Conservation (phyloP, 805 yeast species). For the Lachancea fermentati region DNA sequence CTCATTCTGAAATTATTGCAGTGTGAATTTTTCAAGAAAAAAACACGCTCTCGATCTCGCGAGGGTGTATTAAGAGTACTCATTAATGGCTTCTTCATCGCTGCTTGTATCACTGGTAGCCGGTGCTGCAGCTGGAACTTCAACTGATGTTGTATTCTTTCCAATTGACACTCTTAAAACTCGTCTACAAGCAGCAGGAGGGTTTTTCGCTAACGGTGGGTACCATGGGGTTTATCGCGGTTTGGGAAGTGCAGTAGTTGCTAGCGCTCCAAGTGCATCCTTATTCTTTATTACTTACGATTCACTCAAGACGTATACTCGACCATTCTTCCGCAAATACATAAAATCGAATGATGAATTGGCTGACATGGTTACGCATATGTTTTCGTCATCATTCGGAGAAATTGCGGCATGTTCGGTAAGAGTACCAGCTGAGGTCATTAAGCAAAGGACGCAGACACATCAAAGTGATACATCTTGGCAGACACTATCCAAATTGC, state of each 20-base stretch:
- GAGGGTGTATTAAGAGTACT: too few species aligned
- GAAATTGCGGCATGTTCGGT: slow-evolving; percentile 91
- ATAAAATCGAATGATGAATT: slow-evolving; percentile 24
- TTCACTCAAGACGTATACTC: slow-evolving; percentile 48
- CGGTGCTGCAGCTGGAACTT: slow-evolving; percentile 96
- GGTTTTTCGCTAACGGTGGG: slow-evolving; percentile 90
- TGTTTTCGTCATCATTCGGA: slow-evolving; percentile 84
- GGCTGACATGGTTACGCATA: slow-evolving; percentile 54
- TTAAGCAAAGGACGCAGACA: slow-evolving; percentile 92
- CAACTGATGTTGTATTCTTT: slow-evolving; percentile 89
- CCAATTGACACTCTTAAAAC: slow-evolving; percentile 96
- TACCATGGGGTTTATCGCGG: slow-evolving; percentile 89
- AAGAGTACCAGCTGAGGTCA: slow-evolving; percentile 94
- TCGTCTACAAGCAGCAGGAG: slow-evolving; percentile 90
- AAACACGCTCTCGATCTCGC: too few species aligned
- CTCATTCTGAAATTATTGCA: too few species aligned
- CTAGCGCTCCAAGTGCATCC: slow-evolving; percentile 87
- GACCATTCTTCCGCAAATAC: slow-evolving; percentile 32
- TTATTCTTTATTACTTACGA: slow-evolving; percentile 83
- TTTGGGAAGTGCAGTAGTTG: slow-evolving; percentile 86
- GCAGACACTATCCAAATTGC: slow-evolving; percentile 58
- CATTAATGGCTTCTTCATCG: slow-evolving; percentile 20
- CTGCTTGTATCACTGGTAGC: slow-evolving; percentile 39
- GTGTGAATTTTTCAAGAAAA: too few species aligned
- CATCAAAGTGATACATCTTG: slow-evolving; percentile 48